Conservation (phyloP, 2,329 filamentous ascomycete species). For the Huntiella savannae region DNA sequence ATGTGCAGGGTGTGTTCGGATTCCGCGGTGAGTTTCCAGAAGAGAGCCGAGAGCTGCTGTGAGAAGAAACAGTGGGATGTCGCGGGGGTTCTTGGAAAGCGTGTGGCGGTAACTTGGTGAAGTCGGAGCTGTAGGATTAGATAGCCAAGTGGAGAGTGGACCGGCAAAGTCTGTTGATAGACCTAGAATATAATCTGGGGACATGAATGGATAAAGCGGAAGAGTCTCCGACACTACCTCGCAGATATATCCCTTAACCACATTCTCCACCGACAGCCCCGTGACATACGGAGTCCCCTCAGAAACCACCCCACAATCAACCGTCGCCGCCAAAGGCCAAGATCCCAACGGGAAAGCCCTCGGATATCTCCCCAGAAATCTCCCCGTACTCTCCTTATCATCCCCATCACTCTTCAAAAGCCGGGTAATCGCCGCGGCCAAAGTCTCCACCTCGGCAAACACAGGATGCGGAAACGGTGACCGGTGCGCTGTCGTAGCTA, state of each 20-base stretch:
- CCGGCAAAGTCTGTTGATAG: neutral
- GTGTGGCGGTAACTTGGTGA: neutral
- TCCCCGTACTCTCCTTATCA: neutral
- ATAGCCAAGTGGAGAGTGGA: too few species aligned
- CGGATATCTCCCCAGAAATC: neutral
- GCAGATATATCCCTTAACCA: slow-evolving; percentile 5
- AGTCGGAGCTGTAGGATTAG: too few species aligned
- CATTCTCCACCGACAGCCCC: neutral
- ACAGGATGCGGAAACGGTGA: too few species aligned
- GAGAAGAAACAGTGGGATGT: slow-evolving; percentile 1
- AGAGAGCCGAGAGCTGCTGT: slow-evolving; percentile 3
- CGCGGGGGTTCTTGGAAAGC: neutral
- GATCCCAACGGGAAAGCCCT: slow-evolving; percentile 4
- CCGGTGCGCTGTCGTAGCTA: too few species aligned
- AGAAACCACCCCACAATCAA: neutral
- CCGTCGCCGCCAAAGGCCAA: neutral
- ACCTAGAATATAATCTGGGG: slow-evolving; percentile 1
- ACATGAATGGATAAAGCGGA: slow-evolving; percentile 3
- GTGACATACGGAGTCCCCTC: neutral
- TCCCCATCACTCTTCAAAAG: too few species aligned
- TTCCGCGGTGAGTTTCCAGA: slow-evolving; percentile 1
- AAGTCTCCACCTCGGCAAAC: too few species aligned
- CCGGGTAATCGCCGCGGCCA: too few species aligned
- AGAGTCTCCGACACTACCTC: slow-evolving; percentile 4
- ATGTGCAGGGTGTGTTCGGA: neutral